A percentile compares a stretch with the other conserved stretches of the same genome.
These are phyloP conservation scores for Eurotiales sp. DNA, from an alignment of 2,329 filamentous ascomycete genomes.

Conservation along the genomic window DNA sequence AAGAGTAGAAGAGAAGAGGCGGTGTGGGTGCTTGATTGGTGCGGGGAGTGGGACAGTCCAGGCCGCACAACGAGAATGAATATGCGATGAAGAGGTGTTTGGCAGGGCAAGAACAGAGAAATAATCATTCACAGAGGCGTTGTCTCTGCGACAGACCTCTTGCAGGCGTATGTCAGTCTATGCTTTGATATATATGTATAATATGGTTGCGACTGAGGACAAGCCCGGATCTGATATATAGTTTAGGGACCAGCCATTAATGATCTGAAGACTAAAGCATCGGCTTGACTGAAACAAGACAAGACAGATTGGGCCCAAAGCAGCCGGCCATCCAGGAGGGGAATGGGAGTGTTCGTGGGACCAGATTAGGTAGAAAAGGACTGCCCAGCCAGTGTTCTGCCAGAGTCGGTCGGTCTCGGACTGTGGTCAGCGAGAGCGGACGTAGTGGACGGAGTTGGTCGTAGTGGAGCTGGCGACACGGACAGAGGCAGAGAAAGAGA, in stretches of 20 bases:
- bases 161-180: too few relatives aligned
- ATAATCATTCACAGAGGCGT: slow-evolving; percentile 2
- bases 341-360: background rate
- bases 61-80: slow-evolving; percentile 6
- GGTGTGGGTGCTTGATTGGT: slow-evolving; percentile 15
- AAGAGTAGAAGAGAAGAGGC: slow-evolving; percentile 11
- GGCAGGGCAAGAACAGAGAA: slow-evolving; percentile 5
- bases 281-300: slow-evolving; percentile 6
- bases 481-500: too few relatives aligned
- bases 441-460: too few relatives aligned
- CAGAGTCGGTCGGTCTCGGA: too few relatives aligned
- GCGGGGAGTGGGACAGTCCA: slow-evolving; percentile 15
- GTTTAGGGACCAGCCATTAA: background rate
- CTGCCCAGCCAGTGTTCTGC: too few relatives aligned
- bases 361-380: too few relatives aligned
- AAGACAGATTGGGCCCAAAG: slow-evolving; percentile 6
- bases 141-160: background rate
- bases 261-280: slow-evolving; percentile 4
- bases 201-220: background rate
- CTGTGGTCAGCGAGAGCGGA: too few relatives aligned
- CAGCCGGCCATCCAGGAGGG: background rate
- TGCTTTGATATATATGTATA: background rate
- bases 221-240: slow-evolving; percentile 16
- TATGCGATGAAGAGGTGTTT: background rate
- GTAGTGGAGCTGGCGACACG: too few relatives aligned